Base-by-base conservation (phyloP, 1,284 basidiomycete genomes). In the Tilletia indica region DNA sequence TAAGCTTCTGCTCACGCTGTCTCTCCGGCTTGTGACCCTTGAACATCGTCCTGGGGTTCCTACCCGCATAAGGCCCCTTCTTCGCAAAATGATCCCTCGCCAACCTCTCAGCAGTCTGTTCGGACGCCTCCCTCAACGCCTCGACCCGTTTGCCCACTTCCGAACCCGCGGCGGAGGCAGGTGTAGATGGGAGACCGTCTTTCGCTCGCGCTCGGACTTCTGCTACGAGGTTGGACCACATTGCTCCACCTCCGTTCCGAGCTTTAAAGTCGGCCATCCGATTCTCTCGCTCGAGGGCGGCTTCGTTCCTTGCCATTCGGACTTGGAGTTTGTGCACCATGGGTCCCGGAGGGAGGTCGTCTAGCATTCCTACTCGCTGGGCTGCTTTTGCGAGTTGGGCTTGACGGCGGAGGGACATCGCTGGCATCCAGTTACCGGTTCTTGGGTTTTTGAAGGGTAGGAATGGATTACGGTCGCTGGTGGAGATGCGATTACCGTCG, bases 11-110 rank as follows among this genome's bases (percentile, higher is more conserved):
- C 61, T 38, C 36, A 42, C 19, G 36, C 31, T 64, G 31, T 19
- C 61, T 25, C 61, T 64, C 61, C 36, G 61, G 36, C 61, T 64
- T 64, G n/a, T 64, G 61, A 11, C 61, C 61, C 36, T 64, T 64
- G 61, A 64, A 64, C 61, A 64, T 64, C 61, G 34, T 64, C 36
- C 14, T 64, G 0, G 61, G 61, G 36, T 64, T 64, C 61, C 61
- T 11, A 38, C 61, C 61, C 12, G 61, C 3, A 34, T 64, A 64
- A 25, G 61, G 61, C 12, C 61, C 61, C 36, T 34, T 25, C 3
- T 6, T 38, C 34, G 19, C 38, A 42, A 64, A 64, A 5, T 38
- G 36, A 4, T 64, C 61, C 12, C 61, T 25, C 12, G 61, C 61
- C 9, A 64, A 34, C 61, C 19, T n/a, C 36, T 34, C 34, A 34